A percentile compares a stretch with the other conserved stretches of the same genome.
Evolutionary conservation across 75 land plant species (phyloP).

Genomic region (Selaginella tamariscina): DNA sequence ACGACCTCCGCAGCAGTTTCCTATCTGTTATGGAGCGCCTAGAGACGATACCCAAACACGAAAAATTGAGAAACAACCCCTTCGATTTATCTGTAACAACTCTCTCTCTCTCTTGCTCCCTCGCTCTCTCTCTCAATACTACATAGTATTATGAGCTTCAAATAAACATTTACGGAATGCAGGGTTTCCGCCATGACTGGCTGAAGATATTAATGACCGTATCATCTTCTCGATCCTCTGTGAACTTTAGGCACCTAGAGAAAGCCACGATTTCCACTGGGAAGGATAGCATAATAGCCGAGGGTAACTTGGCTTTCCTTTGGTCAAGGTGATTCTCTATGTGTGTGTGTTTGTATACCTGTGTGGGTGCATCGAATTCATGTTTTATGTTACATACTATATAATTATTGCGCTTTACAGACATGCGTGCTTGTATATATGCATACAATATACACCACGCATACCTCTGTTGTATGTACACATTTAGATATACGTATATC

Average conservation of each 20-base stretch:
- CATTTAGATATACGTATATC: too few species aligned
- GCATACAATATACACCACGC: too few species aligned
- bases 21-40: constrained; percentile 57
- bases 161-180: background rate
- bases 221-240: constrained; percentile 84
- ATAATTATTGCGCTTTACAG: too few species aligned
- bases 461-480: too few species aligned
- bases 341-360: background rate
- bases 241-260: constrained; percentile 94
- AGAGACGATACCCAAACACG: constrained; percentile 76
- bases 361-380: too few species aligned
- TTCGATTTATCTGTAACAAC: constrained; percentile 83
- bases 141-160: too few species aligned
- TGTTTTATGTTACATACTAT: too few species aligned
- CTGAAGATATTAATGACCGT: constrained; percentile 81
- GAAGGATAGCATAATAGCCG: constrained; percentile 88
- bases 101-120: too few species aligned
- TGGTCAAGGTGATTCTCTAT: constrained; percentile 99
- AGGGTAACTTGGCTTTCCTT: constrained; percentile 81
- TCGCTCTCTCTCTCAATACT: too few species aligned
- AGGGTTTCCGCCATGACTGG: constrained; percentile 96
- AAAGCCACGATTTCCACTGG: constrained; percentile 97
- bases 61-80: constrained; percentile 42
- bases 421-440: too few species aligned
- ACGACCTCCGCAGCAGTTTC: constrained; percentile 58